Evolutionary conservation across 1,139 yeast species (phyloP), one percentile per base, ranked within the genome.

Genomic region (Suhomyces bolitotheri): DNA sequence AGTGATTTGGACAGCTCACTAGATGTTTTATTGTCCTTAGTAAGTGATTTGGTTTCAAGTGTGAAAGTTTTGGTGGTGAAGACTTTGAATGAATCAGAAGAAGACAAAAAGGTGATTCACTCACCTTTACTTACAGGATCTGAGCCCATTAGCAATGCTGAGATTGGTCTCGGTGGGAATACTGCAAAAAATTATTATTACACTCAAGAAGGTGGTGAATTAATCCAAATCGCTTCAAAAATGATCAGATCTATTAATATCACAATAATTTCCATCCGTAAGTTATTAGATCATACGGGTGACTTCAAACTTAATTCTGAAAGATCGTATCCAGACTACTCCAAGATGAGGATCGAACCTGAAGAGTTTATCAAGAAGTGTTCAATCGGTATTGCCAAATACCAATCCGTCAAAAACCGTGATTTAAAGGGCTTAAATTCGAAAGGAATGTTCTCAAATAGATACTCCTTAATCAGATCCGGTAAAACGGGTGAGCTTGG

Each of bases 321-420:
- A 34, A 68, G 94, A 46, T 71, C 80, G 20, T 87, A 86, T 52
- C 87, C 92, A 1, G 89, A 88, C 54, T 86, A 86, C 46, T 56
- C 72, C 7, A 58, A 58, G 25, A 74, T 80, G 62, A 67, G 71
- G 42, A 71, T 83, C 5, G 72, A 79, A n/a, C 81, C 89, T 0
- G 73, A 67, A 11, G 73, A 70, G n/a, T 83, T 84, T 51, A 73
- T 83, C 22, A 68, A 65, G 39, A 70, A 69, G 43, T 81, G 89
- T 50, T 75, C 92, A 1, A 61, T 67, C 34, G 90, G 88, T 1
- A 65, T 83, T 34, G 74, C 76, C 19, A 71, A 71, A 34, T 60
- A 70, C 12, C 62, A 72, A 20, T 26, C 41, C 1, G 49, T 62
- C 8, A 59, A 61, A 27, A 56, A 59, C 13, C 40, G 58, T 4